These are phyloP conservation scores for Fusarium udum DNA, from an alignment of 2,329 filamentous ascomycete genomes.

Conservation along the genomic window DNA sequence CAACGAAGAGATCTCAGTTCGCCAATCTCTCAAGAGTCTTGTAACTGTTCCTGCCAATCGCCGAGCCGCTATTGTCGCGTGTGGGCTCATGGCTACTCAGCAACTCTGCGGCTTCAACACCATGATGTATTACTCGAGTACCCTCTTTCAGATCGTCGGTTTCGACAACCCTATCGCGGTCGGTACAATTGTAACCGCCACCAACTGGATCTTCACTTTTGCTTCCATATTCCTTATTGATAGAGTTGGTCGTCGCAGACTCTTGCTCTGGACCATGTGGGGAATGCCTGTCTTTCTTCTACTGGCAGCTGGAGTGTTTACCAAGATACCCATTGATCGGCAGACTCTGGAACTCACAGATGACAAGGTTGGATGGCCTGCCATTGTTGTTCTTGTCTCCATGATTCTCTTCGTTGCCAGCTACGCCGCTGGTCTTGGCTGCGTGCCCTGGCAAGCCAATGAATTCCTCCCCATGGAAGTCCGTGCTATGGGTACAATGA, in stretches of 20 bases:
- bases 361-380: slow-evolving; percentile 39
- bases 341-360: neutral
- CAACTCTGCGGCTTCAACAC: slow-evolving; percentile 63
- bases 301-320: slow-evolving; percentile 36
- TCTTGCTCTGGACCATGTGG: slow-evolving; percentile 47
- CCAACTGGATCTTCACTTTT: slow-evolving; percentile 60
- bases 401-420: slow-evolving; percentile 35
- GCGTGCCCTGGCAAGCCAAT: slow-evolving; percentile 57
- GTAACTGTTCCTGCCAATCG: neutral
- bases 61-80: neutral
- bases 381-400: slow-evolving; percentile 54
- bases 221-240: slow-evolving; percentile 58
- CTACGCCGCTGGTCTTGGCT: slow-evolving; percentile 57
- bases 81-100: neutral
- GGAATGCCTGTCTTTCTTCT: slow-evolving; percentile 50
- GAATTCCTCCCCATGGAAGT: slow-evolving; percentile 59
- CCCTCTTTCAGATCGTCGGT: slow-evolving; percentile 58
- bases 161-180: slow-evolving; percentile 59
- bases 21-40: neutral
- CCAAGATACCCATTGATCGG: neutral
- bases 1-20: neutral
- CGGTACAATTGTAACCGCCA: slow-evolving; percentile 53
- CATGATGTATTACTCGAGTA: slow-evolving; percentile 59
- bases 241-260: slow-evolving; percentile 53
- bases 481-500: slow-evolving; percentile 57